Conservation (phyloP, 495 filamentous ascomycete species). For the Neurospora sp. region DNA sequence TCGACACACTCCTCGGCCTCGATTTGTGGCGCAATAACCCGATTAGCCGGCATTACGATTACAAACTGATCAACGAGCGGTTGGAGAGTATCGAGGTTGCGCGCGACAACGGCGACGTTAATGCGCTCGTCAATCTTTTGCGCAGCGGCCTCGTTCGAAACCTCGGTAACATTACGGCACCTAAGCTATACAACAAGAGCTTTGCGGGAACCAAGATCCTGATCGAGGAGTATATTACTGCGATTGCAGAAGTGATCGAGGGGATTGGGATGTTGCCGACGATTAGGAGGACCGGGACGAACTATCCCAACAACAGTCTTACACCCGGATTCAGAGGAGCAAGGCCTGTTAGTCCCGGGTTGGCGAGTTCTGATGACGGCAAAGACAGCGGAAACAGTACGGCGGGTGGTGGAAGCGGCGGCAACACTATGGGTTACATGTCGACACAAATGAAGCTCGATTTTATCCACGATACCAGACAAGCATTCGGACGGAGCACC, state of each 20-base stretch:
- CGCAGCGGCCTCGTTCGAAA: conserved; percentile 85
- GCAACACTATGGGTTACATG: conserved; percentile 25
- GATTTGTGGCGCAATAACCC: conserved; percentile 83
- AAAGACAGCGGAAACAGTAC: not conserved
- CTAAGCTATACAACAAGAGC: conserved; percentile 74
- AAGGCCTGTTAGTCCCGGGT: not conserved
- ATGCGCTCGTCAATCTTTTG: conserved; percentile 66
- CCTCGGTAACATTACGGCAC: conserved; percentile 77
- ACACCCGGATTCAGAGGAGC: not conserved
- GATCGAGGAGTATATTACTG: conserved; percentile 85
- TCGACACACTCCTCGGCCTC: conserved; percentile 68
- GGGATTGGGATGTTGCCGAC: conserved; percentile 69
- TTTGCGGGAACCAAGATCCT: conserved; percentile 84
- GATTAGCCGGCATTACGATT: conserved; percentile 77
- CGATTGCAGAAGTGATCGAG: conserved; percentile 68
- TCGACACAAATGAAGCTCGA: conserved; percentile 81
- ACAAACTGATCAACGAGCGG: conserved; percentile 72
- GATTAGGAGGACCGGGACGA: conserved; percentile 9
- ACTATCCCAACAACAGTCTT: not conserved
- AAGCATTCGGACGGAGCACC: conserved; percentile 80
- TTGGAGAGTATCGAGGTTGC: conserved; percentile 61
- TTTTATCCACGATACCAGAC: conserved; percentile 78
- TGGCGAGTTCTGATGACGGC: conserved; percentile 5
- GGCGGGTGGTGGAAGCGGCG: not conserved
- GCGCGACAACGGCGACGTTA: conserved; percentile 66